Conservation (phyloP, 139 green algal genomes). For the Axilococcus clingmanii region DNA sequence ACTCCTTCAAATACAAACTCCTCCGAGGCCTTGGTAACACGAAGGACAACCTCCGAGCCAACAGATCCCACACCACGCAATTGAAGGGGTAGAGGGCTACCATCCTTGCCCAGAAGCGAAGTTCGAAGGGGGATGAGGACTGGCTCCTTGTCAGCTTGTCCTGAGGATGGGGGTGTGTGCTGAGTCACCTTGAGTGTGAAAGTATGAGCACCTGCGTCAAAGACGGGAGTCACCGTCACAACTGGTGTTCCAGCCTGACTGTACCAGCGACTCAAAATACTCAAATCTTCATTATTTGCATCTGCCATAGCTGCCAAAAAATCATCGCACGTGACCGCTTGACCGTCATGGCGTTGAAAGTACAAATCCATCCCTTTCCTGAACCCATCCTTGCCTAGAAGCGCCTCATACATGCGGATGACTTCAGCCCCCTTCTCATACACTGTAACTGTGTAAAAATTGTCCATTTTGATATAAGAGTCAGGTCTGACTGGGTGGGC, state of each 20-base stretch:
- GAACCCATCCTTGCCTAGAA: conserved; percentile 93
- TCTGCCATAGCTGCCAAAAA: conserved; percentile 94
- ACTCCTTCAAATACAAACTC: conserved; percentile 53
- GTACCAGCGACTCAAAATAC: conserved; percentile 60
- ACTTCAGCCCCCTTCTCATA: conserved; percentile 89
- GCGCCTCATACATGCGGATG: conserved; percentile 81
- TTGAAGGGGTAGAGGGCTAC: conserved; percentile 64
- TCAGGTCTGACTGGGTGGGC: conserved; percentile 93
- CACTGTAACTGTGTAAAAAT: conserved; percentile 96
- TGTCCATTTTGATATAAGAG: conserved; percentile 99
- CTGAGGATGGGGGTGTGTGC: conserved; percentile 53
- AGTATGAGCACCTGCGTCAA: conserved; percentile 64
- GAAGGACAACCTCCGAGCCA: conserved; percentile 53
- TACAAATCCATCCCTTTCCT: conserved; percentile 96
- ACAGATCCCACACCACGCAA: conserved; percentile 25
- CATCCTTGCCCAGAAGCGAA: conserved; percentile 71
- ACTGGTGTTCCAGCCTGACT: conserved; percentile 83
- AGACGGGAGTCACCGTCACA: conserved; percentile 53
- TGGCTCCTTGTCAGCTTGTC: conserved; percentile 64
- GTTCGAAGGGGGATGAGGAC: conserved; percentile 77
- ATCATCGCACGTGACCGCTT: conserved; percentile 96
- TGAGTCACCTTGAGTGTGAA: conserved; percentile 70
- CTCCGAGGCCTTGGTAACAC: conserved; percentile 38
- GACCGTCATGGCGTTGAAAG: conserved; percentile 92
- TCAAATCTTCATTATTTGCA: conserved; percentile 82